These are phyloP conservation scores for Botrytis porri DNA, from an alignment of 2,329 filamentous ascomycete species.

Conservation along the genomic window DNA sequence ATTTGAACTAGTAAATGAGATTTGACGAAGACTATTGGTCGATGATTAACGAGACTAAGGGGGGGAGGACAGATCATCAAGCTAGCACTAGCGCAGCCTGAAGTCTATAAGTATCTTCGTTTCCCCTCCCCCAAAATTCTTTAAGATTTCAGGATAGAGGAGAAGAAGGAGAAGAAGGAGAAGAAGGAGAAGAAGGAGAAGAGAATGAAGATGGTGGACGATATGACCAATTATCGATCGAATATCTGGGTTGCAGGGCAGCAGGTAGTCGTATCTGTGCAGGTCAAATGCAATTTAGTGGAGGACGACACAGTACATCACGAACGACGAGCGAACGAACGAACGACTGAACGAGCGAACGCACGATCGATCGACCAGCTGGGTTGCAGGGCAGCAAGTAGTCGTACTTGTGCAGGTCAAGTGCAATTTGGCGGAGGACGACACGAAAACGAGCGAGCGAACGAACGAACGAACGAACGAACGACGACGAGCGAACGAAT, in stretches of 20 bases:
- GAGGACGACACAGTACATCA: too few relatives aligned
- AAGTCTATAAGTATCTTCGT: neutral
- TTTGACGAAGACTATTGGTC: neutral
- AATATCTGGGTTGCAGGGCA: neutral
- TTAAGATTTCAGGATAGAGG: rapidly evolving
- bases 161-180: neutral
- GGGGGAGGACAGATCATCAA: neutral
- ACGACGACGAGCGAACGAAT: too few relatives aligned
- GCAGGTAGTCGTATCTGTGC: neutral
- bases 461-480: neutral
- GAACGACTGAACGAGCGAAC: neutral
- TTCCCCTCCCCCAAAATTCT: neutral
- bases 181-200: neutral
- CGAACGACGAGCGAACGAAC: too few relatives aligned
- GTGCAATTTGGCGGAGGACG: neutral
- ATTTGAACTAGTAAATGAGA: neutral
- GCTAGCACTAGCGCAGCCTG: neutral
- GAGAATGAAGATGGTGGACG: neutral
- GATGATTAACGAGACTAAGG: neutral
- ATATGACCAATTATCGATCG: neutral
- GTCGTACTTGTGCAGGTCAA: neutral
- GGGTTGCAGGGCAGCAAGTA: neutral
- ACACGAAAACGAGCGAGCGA: neutral
- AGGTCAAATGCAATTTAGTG: neutral
- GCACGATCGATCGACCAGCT: neutral